phyloP scores from a whole-genome alignment of 257 asterid genomes.

The Forsythia viridissima region DNA sequence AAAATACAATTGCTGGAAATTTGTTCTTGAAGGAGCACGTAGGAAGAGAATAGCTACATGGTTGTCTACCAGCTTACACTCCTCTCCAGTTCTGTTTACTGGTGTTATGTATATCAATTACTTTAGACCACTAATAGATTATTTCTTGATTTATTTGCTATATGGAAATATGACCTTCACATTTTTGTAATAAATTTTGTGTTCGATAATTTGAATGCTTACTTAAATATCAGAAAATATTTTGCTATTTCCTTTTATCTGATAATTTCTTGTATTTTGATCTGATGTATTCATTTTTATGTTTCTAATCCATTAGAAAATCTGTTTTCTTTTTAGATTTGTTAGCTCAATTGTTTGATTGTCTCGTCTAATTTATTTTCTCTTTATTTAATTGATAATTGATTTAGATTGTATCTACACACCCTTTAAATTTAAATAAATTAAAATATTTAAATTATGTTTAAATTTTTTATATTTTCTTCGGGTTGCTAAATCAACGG shows the following conservation, averaged over 20 bases:
- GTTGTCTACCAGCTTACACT: conserved; percentile 22
- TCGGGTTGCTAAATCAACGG: too few relatives aligned
- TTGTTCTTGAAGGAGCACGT: conserved; percentile 20
- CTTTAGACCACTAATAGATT: not conserved
- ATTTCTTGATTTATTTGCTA: not conserved
- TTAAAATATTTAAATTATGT: too few relatives aligned
- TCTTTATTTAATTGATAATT: too few relatives aligned
- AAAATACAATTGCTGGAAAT: conserved; percentile 26
- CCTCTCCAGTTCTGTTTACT: conserved; percentile 21
- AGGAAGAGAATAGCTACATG: conserved; percentile 22
- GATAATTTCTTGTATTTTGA: too few relatives aligned
- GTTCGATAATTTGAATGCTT: not conserved
- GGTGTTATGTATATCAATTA: conserved; percentile 34
- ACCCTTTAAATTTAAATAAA: too few relatives aligned
- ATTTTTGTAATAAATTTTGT: not conserved
- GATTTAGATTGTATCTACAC: too few relatives aligned
- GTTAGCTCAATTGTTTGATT: too few relatives aligned
- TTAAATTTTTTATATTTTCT: too few relatives aligned
- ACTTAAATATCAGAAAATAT: not conserved
- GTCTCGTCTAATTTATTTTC: too few relatives aligned
- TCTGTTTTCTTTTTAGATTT: too few relatives aligned
- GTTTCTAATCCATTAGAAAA: too few relatives aligned
- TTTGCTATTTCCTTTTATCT: not conserved
- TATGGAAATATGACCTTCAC: not conserved
- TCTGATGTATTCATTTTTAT: too few relatives aligned